A percentile compares a stretch with the other conserved stretches of the same genome.
These are phyloP conservation scores for Nadsonia fulvescens DNA, from an alignment of 805 yeast genomes.

Conservation along the genomic window DNA sequence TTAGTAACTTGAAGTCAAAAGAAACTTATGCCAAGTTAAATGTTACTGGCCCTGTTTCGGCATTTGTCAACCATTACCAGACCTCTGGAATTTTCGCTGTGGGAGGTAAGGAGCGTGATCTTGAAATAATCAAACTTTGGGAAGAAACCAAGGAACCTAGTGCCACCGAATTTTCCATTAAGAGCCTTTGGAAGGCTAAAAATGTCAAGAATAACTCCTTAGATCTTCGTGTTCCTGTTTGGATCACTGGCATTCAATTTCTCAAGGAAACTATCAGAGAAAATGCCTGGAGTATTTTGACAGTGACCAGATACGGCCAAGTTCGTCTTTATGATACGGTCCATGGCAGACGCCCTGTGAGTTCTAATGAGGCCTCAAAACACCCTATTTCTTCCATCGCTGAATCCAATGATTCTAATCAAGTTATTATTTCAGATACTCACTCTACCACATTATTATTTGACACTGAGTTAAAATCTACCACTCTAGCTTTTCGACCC, in stretches of 20 bases:
- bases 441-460: conserved; percentile 45
- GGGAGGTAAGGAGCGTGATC: conserved; percentile 77
- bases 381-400: conserved; percentile 31
- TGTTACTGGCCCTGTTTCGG: conserved; percentile 8
- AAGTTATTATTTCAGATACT: conserved; percentile 54
- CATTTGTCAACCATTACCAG: conserved; percentile 5
- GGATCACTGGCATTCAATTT: conserved; percentile 46
- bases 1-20: too few relatives aligned
- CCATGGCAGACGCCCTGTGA: conserved; percentile 49
- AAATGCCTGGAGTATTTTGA: conserved; percentile 31
- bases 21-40: too few relatives aligned
- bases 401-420: conserved; percentile 21
- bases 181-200: conserved; percentile 45
- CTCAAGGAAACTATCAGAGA: conserved; percentile 16
- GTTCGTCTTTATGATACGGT: conserved; percentile 54
- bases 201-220: conserved; percentile 68
- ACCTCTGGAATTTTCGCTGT: conserved; percentile 33
- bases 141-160: conserved; percentile 12
- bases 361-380: conserved; percentile 34
- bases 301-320: conserved; percentile 62
- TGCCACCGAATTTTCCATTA: too few relatives aligned
- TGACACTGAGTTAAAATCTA: conserved; percentile 5
- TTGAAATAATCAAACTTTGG: conserved; percentile 24
- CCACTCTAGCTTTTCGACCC: conserved; percentile 3
- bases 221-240: conserved; percentile 67